phyloP scores from a whole-genome alignment of 2,329 filamentous ascomycete species.

The Ascomycota sp. region DNA sequence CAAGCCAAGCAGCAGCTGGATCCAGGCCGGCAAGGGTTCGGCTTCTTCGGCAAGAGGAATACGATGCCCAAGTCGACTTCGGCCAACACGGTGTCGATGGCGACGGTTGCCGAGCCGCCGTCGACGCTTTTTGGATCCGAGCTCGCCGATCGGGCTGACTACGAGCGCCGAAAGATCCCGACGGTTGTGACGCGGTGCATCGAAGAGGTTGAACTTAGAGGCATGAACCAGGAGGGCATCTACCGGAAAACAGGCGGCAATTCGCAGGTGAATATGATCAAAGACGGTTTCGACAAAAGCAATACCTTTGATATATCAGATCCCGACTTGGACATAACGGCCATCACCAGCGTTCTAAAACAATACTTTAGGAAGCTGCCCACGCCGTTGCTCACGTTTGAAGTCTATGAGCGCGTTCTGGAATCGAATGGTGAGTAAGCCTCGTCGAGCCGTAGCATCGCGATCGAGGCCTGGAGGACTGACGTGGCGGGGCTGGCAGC shows the following conservation, averaged over 20 bases:
- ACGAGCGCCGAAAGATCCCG: slow-evolving; percentile 75
- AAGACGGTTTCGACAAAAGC: slow-evolving; percentile 75
- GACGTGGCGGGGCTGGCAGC: slow-evolving; percentile 29
- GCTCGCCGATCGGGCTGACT: slow-evolving; percentile 65
- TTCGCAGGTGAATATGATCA: slow-evolving; percentile 74
- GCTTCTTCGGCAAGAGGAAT: slow-evolving; percentile 45
- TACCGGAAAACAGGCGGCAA: slow-evolving; percentile 94
- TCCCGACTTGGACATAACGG: slow-evolving; percentile 82
- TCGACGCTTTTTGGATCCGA: slow-evolving; percentile 72
- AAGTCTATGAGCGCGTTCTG: slow-evolving; percentile 75
- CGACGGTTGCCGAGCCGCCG: slow-evolving; percentile 29
- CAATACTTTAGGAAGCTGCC: slow-evolving; percentile 94
- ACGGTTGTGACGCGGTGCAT: slow-evolving; percentile 85
- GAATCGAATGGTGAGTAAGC: slow-evolving; percentile 49
- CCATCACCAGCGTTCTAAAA: slow-evolving; percentile 86
- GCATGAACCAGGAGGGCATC: slow-evolving; percentile 94
- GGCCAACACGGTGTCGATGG: slow-evolving; percentile 17
- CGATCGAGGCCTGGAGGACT: no score
- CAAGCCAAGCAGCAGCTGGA: slow-evolving; percentile 8
- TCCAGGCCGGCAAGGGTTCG: slow-evolving; percentile 38
- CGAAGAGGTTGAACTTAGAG: slow-evolving; percentile 84
- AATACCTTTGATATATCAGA: slow-evolving; percentile 86
- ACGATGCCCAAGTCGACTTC: slow-evolving; percentile 31
- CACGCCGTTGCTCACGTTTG: slow-evolving; percentile 72
- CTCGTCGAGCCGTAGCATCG: neutral